phyloP scores from a whole-genome alignment of 495 filamentous ascomycete species.

The Aspergillus haitiensis region DNA sequence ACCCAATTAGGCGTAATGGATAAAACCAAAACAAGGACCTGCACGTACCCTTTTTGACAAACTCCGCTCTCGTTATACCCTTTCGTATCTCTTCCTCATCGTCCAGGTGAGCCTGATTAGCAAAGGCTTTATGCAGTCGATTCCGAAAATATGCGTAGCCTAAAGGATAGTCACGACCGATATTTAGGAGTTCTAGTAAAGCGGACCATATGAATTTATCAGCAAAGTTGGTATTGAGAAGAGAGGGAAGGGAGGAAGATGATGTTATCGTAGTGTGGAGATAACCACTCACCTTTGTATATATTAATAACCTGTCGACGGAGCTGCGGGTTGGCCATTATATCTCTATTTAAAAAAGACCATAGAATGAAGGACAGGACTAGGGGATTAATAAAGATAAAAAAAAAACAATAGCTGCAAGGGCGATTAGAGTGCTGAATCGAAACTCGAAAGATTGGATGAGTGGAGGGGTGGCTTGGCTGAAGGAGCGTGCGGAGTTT shows the following conservation, averaged over 20 bases:
- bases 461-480: not conserved
- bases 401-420: not conserved
- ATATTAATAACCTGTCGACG: slow-evolving; percentile 79
- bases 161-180: slow-evolving; percentile 84
- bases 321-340: slow-evolving; percentile 57
- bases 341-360: slow-evolving; percentile 11
- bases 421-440: no score
- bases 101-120: slow-evolving; percentile 63
- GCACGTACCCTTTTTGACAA: slow-evolving; percentile 77
- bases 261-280: not conserved
- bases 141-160: slow-evolving; percentile 82
- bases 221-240: not conserved
- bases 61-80: slow-evolving; percentile 76
- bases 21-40: slow-evolving; percentile 16
- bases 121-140: slow-evolving; percentile 82
- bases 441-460: not conserved
- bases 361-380: no score
- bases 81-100: slow-evolving; percentile 73
- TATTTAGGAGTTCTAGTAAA: slow-evolving; percentile 69
- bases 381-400: not conserved
- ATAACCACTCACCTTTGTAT: slow-evolving; percentile 74
- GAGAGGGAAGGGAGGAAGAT: not conserved
- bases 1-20: not conserved
- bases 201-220: not conserved
- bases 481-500: no score